phyloP scores from a whole-genome alignment of 208 protist species.

The Trypanosoma avium region DNA sequence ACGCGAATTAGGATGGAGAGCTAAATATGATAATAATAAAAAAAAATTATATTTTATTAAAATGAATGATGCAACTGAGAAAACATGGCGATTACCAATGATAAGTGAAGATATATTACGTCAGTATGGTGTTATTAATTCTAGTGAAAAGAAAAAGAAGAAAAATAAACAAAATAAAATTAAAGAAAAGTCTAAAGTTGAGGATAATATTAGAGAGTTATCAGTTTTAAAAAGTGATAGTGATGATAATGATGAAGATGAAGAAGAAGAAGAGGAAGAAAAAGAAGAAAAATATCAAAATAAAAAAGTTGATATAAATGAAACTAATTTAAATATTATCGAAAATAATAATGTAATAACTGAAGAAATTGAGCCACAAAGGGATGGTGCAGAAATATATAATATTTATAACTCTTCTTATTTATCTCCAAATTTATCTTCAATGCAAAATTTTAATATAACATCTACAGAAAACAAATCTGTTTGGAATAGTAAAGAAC shows the following conservation, averaged over 20 bases:
- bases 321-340: too few species aligned
- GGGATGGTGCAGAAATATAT: too few species aligned
- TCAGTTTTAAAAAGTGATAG: background rate
- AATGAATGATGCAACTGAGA: constrained; percentile 3
- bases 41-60: constrained; percentile 9
- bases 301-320: background rate
- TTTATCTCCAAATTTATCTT: too few species aligned
- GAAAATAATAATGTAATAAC: too few species aligned
- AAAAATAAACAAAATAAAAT: background rate
- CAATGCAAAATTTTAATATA: too few species aligned
- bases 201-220: background rate
- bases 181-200: background rate
- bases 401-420: too few species aligned
- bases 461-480: too few species aligned
- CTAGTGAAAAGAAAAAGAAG: background rate
- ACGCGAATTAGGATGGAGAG: constrained; percentile 6
- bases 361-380: too few species aligned
- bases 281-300: background rate
- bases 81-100: constrained; percentile 2
- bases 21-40: constrained; percentile 12
- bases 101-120: background rate
- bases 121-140: background rate
- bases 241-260: constrained; percentile 1
- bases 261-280: background rate
- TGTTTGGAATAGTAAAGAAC: too few species aligned